Conservation (phyloP, 225 moss, liverwort and hornwort species). For the Neckera pumila region DNA sequence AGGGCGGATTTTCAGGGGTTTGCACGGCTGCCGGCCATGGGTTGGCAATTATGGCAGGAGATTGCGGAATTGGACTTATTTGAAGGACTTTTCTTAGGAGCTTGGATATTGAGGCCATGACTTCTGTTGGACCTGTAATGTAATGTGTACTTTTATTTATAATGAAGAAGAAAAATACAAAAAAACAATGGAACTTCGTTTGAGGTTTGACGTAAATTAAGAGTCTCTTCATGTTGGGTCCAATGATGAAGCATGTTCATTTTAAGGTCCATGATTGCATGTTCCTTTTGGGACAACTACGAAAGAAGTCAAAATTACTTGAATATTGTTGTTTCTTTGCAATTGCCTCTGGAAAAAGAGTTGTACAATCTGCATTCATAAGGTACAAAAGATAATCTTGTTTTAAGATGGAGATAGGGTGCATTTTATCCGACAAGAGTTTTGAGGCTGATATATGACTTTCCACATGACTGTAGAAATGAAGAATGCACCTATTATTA, state of each 20-base stretch:
- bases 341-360: rapidly evolving
- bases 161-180: background rate
- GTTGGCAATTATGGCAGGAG: background rate
- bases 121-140: background rate
- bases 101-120: too few relatives aligned
- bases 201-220: background rate
- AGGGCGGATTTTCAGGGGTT: background rate
- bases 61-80: background rate
- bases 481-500: background rate
- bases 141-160: background rate
- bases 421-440: too few relatives aligned
- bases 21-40: background rate
- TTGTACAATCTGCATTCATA: rapidly evolving
- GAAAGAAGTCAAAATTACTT: background rate
- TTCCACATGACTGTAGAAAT: background rate
- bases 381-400: background rate
- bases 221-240: background rate
- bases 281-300: background rate
- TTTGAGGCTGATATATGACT: rapidly evolving
- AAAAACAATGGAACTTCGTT: background rate
- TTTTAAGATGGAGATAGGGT: background rate
- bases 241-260: background rate
- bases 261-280: background rate
- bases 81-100: background rate
- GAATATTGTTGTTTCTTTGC: background rate